Percentiles rank a stretch among this genome's conserved stretches.
Evolutionary conservation across 345 rosid genomes (phyloP).

Genomic region (Diplotaxis tenuifolia): DNA sequence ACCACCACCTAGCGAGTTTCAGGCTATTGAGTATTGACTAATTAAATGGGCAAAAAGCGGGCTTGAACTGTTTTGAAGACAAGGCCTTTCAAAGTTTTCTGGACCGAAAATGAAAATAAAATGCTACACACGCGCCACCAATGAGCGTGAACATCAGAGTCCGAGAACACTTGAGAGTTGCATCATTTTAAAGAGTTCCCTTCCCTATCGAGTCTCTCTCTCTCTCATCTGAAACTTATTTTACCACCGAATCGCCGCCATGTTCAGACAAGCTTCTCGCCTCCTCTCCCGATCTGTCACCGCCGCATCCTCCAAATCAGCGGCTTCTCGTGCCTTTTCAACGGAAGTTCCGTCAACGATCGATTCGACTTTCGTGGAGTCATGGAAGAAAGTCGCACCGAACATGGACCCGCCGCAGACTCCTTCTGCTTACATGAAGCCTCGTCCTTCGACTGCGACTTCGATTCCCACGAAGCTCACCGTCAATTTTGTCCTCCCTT

Average conservation of each 20-base stretch:
- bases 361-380: conserved; percentile 52
- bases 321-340: conserved; percentile 46
- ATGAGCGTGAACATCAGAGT: background rate
- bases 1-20: background rate
- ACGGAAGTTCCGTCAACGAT: conserved; percentile 49
- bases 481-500: conserved; percentile 84
- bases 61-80: background rate
- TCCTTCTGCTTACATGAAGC: conserved; percentile 63
- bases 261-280: conserved; percentile 56
- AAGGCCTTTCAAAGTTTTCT: background rate
- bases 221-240: background rate
- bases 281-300: conserved; percentile 45
- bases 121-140: background rate
- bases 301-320: conserved; percentile 32
- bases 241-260: conserved; percentile 30
- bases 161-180: conserved; percentile 20
- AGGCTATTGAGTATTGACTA: no score
- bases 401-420: conserved; percentile 78
- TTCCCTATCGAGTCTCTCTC: background rate
- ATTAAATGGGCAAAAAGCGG: background rate
- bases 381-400: conserved; percentile 75
- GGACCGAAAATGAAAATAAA: background rate
- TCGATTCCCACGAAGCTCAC: conserved; percentile 77
- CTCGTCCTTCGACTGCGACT: conserved; percentile 62
- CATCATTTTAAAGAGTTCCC: conserved; percentile 1